Evolutionary conservation across 2,329 filamentous ascomycete genomes (phyloP).

Genomic region (Aspergillus pseudotamarii): DNA sequence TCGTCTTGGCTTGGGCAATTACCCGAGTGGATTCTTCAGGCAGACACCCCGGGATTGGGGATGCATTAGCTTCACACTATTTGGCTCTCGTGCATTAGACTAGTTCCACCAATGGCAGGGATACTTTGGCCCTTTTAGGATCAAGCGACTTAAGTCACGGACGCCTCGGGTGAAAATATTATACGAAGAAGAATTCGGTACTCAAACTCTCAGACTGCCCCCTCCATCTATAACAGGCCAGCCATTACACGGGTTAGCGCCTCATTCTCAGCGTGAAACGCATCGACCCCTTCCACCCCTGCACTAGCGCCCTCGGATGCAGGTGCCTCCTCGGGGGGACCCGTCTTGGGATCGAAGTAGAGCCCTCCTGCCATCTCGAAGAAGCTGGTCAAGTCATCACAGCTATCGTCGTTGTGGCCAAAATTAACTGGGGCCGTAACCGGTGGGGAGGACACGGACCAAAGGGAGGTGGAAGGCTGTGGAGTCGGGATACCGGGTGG

Average conservation of each 20-base stretch:
- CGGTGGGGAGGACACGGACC: constrained; percentile 22
- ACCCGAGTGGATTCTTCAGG: constrained; percentile 2
- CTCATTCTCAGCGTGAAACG: constrained; percentile 40
- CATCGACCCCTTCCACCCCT: constrained; percentile 22
- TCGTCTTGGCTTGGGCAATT: background rate
- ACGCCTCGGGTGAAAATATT: background rate
- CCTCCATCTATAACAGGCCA: constrained; percentile 28
- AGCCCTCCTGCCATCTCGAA: constrained; percentile 62
- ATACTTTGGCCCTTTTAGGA: background rate
- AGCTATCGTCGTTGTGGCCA: constrained; percentile 21
- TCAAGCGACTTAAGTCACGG: background rate
- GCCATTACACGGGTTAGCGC: constrained; percentile 39
- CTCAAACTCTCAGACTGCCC: background rate
- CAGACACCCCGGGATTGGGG: background rate
- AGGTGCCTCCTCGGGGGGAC: constrained; percentile 10
- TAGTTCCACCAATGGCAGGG: background rate
- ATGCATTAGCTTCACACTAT: background rate
- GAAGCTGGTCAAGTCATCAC: constrained; percentile 60
- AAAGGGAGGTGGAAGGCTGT: constrained; percentile 17
- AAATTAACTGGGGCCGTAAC: constrained; percentile 12
- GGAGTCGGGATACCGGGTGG: constrained; percentile 17
- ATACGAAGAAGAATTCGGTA: background rate
- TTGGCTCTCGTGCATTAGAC: background rate
- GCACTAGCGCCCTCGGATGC: constrained; percentile 9
- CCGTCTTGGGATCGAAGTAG: constrained; percentile 30